Conservation (phyloP, 176 grass and related monocot species). For the Aegilops umbellulata region DNA sequence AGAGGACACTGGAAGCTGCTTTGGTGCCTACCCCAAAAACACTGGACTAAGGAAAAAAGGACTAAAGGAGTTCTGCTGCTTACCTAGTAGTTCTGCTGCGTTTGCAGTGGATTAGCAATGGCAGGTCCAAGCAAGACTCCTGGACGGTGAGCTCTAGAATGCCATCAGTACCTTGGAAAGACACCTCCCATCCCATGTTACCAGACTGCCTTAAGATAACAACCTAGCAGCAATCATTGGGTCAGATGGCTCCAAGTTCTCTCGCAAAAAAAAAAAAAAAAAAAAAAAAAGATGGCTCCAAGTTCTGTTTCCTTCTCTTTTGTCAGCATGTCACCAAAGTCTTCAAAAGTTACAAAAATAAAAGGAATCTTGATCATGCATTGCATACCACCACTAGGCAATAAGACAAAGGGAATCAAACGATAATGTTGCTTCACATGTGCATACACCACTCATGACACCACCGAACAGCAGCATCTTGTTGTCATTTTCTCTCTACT, state of each 20-base stretch:
- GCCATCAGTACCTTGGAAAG: not conserved
- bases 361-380: not conserved
- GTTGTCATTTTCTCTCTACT: not conserved
- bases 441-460: not conserved
- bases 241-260: conserved; percentile 14
- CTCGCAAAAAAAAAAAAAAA: too few relatives aligned
- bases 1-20: not conserved
- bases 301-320: not conserved
- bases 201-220: not conserved
- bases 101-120: conserved; percentile 6
- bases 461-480: not conserved
- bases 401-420: conserved; percentile 20
- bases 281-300: conserved; percentile 29
- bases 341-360: not conserved
- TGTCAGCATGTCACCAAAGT: conserved; percentile 16
- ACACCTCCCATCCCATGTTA: not conserved
- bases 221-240: not conserved
- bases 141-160: not conserved
- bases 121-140: not conserved
- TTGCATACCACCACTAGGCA: not conserved
- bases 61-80: not conserved
- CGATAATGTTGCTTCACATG: not conserved
- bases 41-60: not conserved
- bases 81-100: conserved; percentile 9
- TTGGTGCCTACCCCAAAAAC: not conserved